Conservation (phyloP, 2,329 filamentous ascomycete species). For the Pyrenophora seminiperda region DNA sequence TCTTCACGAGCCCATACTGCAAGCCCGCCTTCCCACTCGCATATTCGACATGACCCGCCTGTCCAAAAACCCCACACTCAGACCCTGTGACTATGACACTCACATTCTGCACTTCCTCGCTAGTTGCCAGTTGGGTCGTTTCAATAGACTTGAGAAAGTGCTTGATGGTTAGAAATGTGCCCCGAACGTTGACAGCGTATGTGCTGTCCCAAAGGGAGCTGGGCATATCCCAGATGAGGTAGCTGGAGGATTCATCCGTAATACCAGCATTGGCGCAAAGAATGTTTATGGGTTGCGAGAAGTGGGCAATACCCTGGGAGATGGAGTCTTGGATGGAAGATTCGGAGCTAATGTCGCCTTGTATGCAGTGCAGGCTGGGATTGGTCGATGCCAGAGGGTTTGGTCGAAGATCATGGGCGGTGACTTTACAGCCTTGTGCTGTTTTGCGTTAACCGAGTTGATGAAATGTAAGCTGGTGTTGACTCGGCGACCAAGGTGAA, state of each 20-base stretch:
- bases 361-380: conserved; percentile 49
- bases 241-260: conserved; percentile 56
- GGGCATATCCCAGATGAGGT: conserved; percentile 60
- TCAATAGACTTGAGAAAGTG: conserved; percentile 57
- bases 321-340: conserved; percentile 52
- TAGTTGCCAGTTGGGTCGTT: conserved; percentile 44
- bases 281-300: conserved; percentile 57
- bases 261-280: conserved; percentile 60
- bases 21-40: conserved; percentile 55
- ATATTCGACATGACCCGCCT: conserved; percentile 58
- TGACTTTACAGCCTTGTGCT: conserved; percentile 61
- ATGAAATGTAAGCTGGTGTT: neutral
- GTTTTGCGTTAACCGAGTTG: conserved; percentile 7
- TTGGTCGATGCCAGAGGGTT: conserved; percentile 35
- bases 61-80: conserved; percentile 59
- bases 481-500: neutral
- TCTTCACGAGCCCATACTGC: conserved; percentile 59
- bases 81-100: conserved; percentile 60
- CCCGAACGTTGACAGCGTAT: conserved; percentile 57
- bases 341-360: conserved; percentile 58
- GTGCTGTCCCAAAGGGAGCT: conserved; percentile 59
- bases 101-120: conserved; percentile 55
- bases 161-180: conserved; percentile 62
- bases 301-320: conserved; percentile 49
- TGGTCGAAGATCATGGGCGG: conserved; percentile 56